phyloP scores from a whole-genome alignment of 371 early-diverging fungal genomes.

The Rhizomucor miehei region DNA sequence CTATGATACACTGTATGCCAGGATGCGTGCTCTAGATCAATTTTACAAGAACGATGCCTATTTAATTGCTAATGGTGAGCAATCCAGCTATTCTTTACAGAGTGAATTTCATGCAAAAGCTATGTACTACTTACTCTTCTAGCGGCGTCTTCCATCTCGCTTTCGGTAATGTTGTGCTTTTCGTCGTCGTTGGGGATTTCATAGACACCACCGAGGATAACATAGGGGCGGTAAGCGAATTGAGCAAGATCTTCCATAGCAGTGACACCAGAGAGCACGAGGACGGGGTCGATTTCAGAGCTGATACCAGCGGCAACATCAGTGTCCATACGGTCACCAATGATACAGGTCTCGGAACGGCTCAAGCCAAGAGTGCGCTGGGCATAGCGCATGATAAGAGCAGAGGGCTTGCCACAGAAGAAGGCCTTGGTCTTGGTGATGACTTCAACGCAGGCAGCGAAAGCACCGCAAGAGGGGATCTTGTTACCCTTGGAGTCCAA shows the following conservation, averaged over 20 bases:
- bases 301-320: constrained; percentile 60
- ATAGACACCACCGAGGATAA: constrained; percentile 60
- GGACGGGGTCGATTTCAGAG: constrained; percentile 62
- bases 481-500: constrained; percentile 54
- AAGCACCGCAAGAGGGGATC: constrained; percentile 63
- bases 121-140: constrained; percentile 37
- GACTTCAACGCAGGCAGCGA: constrained; percentile 57
- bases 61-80: too few species aligned
- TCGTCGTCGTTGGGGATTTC: constrained; percentile 52
- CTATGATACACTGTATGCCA: too few species aligned
- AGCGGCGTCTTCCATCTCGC: constrained; percentile 41
- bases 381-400: constrained; percentile 68
- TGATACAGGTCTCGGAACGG: constrained; percentile 63
- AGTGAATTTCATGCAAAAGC: too few species aligned
- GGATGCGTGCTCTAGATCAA: too few species aligned
- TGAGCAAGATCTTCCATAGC: constrained; percentile 45
- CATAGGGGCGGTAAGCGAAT: constrained; percentile 60
- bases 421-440: constrained; percentile 67
- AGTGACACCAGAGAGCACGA: constrained; percentile 65
- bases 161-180: constrained; percentile 33
- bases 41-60: too few species aligned
- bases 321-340: constrained; percentile 74
- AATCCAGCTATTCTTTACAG: too few species aligned
- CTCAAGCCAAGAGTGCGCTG: constrained; percentile 53
- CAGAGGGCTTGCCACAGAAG: constrained; percentile 65